Base-by-base conservation (phyloP, 805 yeast species). In the Cyberlindnera subsufficiens region DNA sequence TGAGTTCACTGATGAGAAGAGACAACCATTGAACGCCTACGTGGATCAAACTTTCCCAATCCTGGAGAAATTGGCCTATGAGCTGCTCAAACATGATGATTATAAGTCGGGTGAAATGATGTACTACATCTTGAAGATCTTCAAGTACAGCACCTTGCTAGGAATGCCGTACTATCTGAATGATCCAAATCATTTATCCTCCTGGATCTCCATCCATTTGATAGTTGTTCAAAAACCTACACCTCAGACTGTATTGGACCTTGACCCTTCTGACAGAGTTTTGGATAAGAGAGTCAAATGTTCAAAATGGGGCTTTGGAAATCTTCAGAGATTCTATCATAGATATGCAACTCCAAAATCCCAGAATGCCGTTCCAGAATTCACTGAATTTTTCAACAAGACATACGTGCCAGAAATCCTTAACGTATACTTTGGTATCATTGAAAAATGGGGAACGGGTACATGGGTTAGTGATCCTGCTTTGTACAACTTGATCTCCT, bases 231-330 rank as follows among this genome's bases (percentile, higher is more conserved):
- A 77, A 49, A 71, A 74, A 67, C 67, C 66, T 7, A 66, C 79
- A 13, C 86, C 86, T 1, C 51, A 62, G 3, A 75, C 74, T 48
- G 73, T 81, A 1, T 47, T 71, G 51, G 68, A 69, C 9, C 47
- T 74, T 3, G 75, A 74, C 22, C 67, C 71, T 11, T 67, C 72
- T 16, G 81, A 76, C 44, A 70, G 78, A 44, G 55, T 59, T 39
- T 59, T 64, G 32, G 74, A 60, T 51, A 70, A 55, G 54, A 67
- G 82, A 74, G 81, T 69, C 58, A 91, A 80, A 63, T 79, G 78
- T 55, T 90, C 72, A 67, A 93, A 93, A 62, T 91, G 99, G 98
- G 80, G 91, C 5, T 80, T 80, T 52, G 88, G 86, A 32, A 88
- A 88, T 59, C 59, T 90, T 40, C 75, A 74, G 53, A 75, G 91